Base-by-base conservation (phyloP, 2,329 filamentous ascomycete genomes). In the Chaetothyriales sp. region DNA sequence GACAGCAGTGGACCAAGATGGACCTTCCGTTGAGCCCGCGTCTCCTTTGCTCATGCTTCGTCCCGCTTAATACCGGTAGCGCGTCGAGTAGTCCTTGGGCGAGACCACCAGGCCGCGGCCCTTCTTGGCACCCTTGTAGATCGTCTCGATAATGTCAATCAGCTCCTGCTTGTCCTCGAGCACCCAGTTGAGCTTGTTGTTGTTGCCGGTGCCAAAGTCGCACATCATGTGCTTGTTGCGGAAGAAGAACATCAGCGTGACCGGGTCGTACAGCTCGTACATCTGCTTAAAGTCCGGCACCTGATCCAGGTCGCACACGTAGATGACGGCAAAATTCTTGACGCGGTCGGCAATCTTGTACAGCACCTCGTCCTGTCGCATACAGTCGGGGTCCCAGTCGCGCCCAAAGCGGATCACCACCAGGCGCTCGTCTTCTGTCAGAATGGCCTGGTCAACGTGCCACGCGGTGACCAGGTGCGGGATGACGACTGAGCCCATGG, bases 101-200 rank as follows among this genome's bases (percentile, higher is more conserved):
- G 88, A 94, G 59, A 97, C 89, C 43, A 98, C 92, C 61, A 98
- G 72, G 84, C 94, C 92, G 50, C 90, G 77, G 0, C 94, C 92
- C 73, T 98, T 98, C 77, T 95, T 97, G 29, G 92, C 92, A n/a
- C 92, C 92, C 54, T 89, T 83, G 67, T 97, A 98, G 56, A 98
- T 89, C 4, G 89, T 95, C 76, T 98, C 92, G 65, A 97, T 83
- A 60, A 98, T 98, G 70, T 98, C 92, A 64, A 98, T 94, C 63
- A 98, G 75, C 73, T 98, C 92, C 69, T 97, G 90, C 72, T 98
- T 97, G 66, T 98, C 90, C 70, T 97, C 89, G 50, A 94, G 74
- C 47, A 95, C 87, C 83, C 88, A 95, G 67, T 95, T 95, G 61
- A 95, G 75, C 69, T 97, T 97, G 69, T 98, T 98, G 70, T 98